Evolutionary conservation across 768 basidiomycete species (phyloP).

Genomic region (Melanogaster broomeanus): DNA sequence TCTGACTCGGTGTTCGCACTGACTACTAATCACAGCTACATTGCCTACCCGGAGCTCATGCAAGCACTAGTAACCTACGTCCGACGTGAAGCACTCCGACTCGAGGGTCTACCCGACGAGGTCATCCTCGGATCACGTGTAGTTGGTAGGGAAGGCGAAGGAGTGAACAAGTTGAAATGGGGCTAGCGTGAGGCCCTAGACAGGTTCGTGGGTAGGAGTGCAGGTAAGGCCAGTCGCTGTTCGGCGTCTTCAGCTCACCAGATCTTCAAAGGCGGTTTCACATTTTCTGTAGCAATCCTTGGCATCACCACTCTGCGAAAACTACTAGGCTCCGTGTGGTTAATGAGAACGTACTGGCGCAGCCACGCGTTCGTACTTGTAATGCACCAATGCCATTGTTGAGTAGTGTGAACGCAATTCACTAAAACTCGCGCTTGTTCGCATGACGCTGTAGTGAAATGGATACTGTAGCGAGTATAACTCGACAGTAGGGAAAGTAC

Average conservation of each 20-base stretch:
- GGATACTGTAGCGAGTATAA: no score
- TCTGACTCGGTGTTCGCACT: neutral
- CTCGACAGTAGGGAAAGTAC: no score
- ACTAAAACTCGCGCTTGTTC: no score
- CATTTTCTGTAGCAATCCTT: no score
- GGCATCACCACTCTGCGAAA: no score
- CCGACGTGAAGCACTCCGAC: slow-evolving; percentile 66
- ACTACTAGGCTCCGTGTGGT: no score
- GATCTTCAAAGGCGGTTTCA: no score
- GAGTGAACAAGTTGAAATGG: slow-evolving; percentile 33
- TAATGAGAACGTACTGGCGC: no score
- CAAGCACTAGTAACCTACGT: slow-evolving; percentile 68
- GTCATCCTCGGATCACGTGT: slow-evolving; percentile 32
- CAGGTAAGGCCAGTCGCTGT: neutral
- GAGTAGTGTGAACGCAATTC: neutral
- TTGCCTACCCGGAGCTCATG: slow-evolving; percentile 76
- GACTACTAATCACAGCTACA: slow-evolving; percentile 58
- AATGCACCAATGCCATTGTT: slow-evolving; percentile 1
- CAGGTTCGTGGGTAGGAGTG: neutral
- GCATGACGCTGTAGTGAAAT: no score
- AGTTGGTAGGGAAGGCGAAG: slow-evolving; percentile 35
- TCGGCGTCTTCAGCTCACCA: neutral
- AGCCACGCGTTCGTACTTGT: neutral
- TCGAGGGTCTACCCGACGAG: slow-evolving; percentile 57
- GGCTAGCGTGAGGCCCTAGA: slow-evolving; percentile 21